A percentile compares a stretch with the other conserved stretches of the same genome.
Conservation (phyloP, 2,329 filamentous ascomycete genomes). For the Biscogniauxia marginata region DNA sequence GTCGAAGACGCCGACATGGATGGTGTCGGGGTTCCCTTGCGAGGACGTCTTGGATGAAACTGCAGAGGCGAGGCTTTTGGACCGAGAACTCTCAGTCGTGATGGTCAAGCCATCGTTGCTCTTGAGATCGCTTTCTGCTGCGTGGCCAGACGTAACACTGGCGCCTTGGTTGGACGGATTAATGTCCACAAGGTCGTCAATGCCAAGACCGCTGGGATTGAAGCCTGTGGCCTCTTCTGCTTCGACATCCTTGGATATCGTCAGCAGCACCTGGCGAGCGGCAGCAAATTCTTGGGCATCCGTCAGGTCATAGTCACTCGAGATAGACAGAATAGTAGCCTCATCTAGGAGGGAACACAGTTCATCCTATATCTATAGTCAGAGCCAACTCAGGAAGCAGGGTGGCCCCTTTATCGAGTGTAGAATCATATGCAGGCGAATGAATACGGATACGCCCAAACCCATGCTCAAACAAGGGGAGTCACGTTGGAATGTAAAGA, state of each 20-base stretch:
- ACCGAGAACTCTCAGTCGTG: conserved; percentile 26
- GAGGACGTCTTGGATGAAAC: conserved; percentile 22
- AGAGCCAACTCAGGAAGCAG: neutral
- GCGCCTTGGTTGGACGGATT: conserved; percentile 15
- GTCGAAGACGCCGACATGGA: conserved; percentile 33
- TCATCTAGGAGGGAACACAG: conserved; percentile 77
- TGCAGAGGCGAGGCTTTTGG: conserved; percentile 21
- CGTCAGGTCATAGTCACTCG: conserved; percentile 68
- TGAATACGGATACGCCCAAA: too few relatives aligned
- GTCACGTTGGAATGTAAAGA: too few relatives aligned
- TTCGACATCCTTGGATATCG: conserved; percentile 61
- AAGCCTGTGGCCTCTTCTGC: conserved; percentile 73
- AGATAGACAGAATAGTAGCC: conserved; percentile 72
- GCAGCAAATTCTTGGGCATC: conserved; percentile 49
- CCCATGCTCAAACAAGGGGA: too few relatives aligned
- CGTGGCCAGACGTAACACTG: conserved; percentile 8
- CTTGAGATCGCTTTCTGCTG: conserved; percentile 25
- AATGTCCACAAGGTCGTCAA: conserved; percentile 28
- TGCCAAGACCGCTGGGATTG: conserved; percentile 71
- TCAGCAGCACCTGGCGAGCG: conserved; percentile 61
- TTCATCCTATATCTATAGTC: conserved; percentile 50
- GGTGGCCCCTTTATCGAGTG: too few relatives aligned
- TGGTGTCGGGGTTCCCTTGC: conserved; percentile 24
- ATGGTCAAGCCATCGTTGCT: conserved; percentile 27
- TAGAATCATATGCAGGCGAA: too few relatives aligned